Conservation (phyloP, 164 flowering plant genomes). For the Paratinospora sagittata region DNA sequence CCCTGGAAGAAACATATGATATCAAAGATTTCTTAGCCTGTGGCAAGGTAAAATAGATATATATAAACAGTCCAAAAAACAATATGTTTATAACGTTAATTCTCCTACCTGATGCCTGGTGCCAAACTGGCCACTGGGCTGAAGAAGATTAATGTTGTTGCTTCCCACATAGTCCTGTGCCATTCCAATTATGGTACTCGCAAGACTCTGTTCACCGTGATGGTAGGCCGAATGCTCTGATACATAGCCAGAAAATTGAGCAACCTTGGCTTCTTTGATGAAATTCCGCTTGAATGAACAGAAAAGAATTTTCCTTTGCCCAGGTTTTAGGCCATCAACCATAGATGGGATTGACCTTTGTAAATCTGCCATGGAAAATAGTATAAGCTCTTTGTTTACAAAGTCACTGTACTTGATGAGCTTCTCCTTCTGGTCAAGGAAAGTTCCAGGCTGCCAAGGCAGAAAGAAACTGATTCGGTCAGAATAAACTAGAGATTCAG, state of each 20-base stretch:
- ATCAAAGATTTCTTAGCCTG: not conserved
- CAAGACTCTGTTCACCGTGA: conserved; percentile 93
- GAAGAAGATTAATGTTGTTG: conserved; percentile 82
- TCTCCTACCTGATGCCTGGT: conserved; percentile 57
- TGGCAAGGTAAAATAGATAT: not conserved
- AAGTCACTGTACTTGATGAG: conserved; percentile 80
- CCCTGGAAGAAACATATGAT: conserved; percentile 44
- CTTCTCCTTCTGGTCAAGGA: conserved; percentile 62
- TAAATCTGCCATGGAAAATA: conserved; percentile 87
- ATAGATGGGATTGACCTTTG: conserved; percentile 94
- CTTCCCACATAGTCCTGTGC: conserved; percentile 91
- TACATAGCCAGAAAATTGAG: conserved; percentile 87
- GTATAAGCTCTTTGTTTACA: conserved; percentile 87
- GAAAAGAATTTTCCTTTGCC: conserved; percentile 91
- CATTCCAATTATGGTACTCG: conserved; percentile 83
- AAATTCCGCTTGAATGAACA: conserved; percentile 82
- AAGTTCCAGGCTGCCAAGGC: conserved; percentile 69
- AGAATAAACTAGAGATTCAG: not conserved
- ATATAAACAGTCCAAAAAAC: not conserved
- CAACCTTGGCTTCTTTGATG: conserved; percentile 65
- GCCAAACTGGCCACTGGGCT: conserved; percentile 85
- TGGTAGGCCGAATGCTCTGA: conserved; percentile 93
- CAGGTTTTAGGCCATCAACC: conserved; percentile 97
- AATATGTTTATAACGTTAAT: not conserved
- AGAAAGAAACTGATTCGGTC: not conserved